Conservation (phyloP, 1,284 basidiomycete species). For the Cystobasidium slooffiae region DNA sequence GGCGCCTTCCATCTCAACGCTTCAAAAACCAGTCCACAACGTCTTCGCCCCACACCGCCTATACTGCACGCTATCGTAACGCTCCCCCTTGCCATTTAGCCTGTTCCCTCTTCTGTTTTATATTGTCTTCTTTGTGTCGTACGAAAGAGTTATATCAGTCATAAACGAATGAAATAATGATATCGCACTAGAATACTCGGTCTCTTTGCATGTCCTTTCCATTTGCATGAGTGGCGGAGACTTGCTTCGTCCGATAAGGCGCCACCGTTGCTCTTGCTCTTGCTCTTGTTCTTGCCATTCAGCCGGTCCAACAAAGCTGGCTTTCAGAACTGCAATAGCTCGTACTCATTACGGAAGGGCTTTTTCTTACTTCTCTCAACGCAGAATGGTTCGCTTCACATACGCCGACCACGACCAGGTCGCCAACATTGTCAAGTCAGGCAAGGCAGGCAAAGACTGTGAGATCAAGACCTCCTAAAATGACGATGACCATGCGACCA, state of each 20-base stretch:
- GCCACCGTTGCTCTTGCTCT: too few species aligned
- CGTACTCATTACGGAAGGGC: too few species aligned
- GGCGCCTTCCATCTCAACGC: too few species aligned
- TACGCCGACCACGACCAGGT: slow-evolving; percentile 32
- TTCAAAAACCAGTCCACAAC: too few species aligned
- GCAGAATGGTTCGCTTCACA: slow-evolving; percentile 21
- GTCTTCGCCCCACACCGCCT: too few species aligned
- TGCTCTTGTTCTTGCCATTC: too few species aligned
- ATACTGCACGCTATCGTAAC: too few species aligned
- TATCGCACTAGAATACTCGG: neutral
- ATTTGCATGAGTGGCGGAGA: too few species aligned
- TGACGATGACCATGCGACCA: neutral
- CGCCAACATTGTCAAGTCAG: slow-evolving; percentile 33
- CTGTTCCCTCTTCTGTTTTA: neutral
- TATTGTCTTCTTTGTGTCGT: slow-evolving; percentile 14
- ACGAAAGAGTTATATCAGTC: slow-evolving; percentile 5
- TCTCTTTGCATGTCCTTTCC: neutral
- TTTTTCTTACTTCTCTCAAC: too few species aligned
- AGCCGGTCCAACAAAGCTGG: too few species aligned
- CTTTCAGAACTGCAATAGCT: too few species aligned
- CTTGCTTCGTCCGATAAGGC: too few species aligned
- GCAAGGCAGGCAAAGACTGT: slow-evolving; percentile 41
- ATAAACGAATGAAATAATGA: slow-evolving; percentile 3
- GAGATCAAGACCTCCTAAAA: neutral
- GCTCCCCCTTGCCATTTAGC: neutral